phyloP scores from a whole-genome alignment of 306 rosid species.

The Cicer cuneatum region DNA sequence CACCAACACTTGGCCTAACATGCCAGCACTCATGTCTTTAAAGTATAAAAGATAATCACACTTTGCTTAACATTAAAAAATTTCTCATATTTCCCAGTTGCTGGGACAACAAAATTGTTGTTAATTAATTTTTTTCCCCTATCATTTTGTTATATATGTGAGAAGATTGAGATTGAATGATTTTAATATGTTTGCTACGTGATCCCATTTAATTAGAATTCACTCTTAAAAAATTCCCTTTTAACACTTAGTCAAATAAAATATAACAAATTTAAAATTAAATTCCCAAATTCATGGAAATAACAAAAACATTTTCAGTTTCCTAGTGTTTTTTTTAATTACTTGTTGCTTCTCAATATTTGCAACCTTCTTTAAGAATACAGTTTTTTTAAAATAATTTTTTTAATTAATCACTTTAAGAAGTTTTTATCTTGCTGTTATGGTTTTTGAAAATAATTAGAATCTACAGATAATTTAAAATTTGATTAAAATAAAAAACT shows the following conservation, averaged over 20 bases:
- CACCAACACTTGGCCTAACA: conserved; percentile 19
- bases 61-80: neutral
- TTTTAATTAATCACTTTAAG: too few relatives aligned
- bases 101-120: neutral
- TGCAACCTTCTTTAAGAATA: neutral
- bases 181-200: neutral
- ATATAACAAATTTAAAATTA: neutral
- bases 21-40: conserved; percentile 24
- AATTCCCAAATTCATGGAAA: neutral
- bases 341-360: neutral
- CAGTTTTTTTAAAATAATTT: too few relatives aligned
- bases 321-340: neutral
- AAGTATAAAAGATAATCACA: conserved; percentile 36
- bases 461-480: too few relatives aligned
- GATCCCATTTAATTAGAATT: neutral
- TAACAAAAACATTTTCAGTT: neutral
- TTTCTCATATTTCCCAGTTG: too few relatives aligned
- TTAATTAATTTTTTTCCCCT: neutral
- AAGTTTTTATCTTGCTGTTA: too few relatives aligned
- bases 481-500: too few relatives aligned
- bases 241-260: neutral
- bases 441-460: too few relatives aligned
- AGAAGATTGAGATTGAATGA: neutral
- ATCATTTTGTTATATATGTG: neutral
- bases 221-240: neutral